phyloP scores from a whole-genome alignment of 2,329 filamentous ascomycete species.

The Colletotrichum musicola region DNA sequence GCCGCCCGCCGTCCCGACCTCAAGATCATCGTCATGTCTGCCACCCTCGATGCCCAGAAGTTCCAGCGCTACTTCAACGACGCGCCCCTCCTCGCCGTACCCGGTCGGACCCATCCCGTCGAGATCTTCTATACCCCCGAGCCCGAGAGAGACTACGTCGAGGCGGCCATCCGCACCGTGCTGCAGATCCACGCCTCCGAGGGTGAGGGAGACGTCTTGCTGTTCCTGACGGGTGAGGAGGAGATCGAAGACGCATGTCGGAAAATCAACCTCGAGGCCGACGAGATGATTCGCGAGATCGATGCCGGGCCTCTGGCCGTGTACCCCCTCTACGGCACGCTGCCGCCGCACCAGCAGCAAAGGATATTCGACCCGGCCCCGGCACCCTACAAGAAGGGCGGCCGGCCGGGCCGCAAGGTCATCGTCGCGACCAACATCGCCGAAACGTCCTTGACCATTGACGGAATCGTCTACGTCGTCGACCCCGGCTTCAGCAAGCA shows the following conservation, averaged over 20 bases:
- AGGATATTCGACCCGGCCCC: conserved; percentile 94
- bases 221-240: conserved; percentile 98
- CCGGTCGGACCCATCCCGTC: conserved; percentile 94
- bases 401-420: conserved; percentile 90
- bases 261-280: conserved; percentile 90
- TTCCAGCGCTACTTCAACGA: conserved; percentile 98
- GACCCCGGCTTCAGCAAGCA: conserved; percentile 99
- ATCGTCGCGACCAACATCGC: conserved; percentile 98
- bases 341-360: conserved; percentile 94
- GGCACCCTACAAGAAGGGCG: conserved; percentile 76
- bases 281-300: conserved; percentile 91
- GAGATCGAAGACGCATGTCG: conserved; percentile 97
- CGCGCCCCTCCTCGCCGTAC: conserved; percentile 92
- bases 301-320: conserved; percentile 90
- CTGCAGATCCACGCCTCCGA: conserved; percentile 97
- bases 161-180: conserved; percentile 93
- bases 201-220: conserved; percentile 88
- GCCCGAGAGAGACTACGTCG: conserved; percentile 95
- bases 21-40: conserved; percentile 99
- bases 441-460: conserved; percentile 96
- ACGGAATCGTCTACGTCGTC: conserved; percentile 99
- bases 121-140: conserved; percentile 99
- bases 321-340: conserved; percentile 93
- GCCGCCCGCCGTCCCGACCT: conserved; percentile 85
- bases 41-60: conserved; percentile 96